Percentiles rank a stretch among this genome's conserved stretches.
Conservation (phyloP, 2,329 filamentous ascomycete species). For the Neobulgaria alba region DNA sequence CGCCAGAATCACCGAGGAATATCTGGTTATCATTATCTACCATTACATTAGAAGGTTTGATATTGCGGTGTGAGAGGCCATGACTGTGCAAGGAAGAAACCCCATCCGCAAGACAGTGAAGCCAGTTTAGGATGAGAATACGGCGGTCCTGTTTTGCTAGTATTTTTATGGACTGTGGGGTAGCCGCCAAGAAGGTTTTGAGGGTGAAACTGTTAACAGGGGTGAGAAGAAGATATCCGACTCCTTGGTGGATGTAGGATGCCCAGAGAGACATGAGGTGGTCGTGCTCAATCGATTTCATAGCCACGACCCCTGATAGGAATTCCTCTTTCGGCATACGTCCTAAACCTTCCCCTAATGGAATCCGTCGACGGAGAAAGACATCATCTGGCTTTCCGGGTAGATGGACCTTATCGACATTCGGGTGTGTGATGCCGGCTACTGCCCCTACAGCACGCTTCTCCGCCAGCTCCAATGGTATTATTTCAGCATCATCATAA, state of each 20-base stretch:
- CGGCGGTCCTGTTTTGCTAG: constrained; percentile 52
- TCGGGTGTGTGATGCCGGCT: constrained; percentile 31
- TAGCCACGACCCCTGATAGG: constrained; percentile 48
- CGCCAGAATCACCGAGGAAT: constrained; percentile 55
- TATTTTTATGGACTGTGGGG: constrained; percentile 52
- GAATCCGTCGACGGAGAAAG: constrained; percentile 50
- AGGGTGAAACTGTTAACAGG: constrained; percentile 59
- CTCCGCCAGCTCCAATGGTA: constrained; percentile 60
- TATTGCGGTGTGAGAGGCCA: constrained; percentile 56
- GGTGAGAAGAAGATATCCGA: constrained; percentile 57
- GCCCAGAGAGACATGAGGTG: constrained; percentile 65
- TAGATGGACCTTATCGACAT: constrained; percentile 52
- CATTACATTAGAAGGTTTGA: constrained; percentile 62
- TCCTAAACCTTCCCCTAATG: constrained; percentile 39
- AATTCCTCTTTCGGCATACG: constrained; percentile 46
- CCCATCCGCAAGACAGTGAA: constrained; percentile 62
- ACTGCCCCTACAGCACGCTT: constrained; percentile 39
- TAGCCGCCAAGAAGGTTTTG: constrained; percentile 56
- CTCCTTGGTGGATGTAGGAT: constrained; percentile 57
- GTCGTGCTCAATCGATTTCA: constrained; percentile 52
- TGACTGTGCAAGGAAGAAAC: constrained; percentile 58
- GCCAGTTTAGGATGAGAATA: constrained; percentile 59
- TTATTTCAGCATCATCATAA: constrained; percentile 59
- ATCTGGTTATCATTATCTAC: constrained; percentile 58
- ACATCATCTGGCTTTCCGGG: constrained; percentile 50